Evolutionary conservation across 257 asterid species (phyloP), one percentile per base, ranked within the genome.

Genomic region (Avicennia marina): DNA sequence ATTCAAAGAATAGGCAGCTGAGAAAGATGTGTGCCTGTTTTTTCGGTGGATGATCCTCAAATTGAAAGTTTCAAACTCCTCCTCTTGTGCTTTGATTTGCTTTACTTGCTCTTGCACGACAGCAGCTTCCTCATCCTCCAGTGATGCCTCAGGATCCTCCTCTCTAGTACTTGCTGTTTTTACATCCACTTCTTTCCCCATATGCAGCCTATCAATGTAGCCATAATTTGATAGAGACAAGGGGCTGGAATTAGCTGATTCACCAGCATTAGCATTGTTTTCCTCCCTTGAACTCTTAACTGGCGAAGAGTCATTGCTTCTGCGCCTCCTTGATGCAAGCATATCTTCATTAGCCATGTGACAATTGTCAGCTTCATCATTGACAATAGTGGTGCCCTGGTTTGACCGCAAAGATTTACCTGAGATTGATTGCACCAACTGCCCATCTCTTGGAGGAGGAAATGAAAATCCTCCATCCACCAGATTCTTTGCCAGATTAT

Each of bases 1-100:
- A n/a, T n/a, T n/a, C n/a, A n/a, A n/a, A n/a, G n/a, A 57, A 61
- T 56, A 15, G 68, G 20, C 11, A 31, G 22, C 54, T 27, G 53
- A 38, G 54, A 34, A 63, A 56, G 56, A 2, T 53, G 43, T 75
- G 47, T 80, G 65, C 99, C 97, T 93, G 87, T 93, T 93, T 81
- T 93, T 93, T 75, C 99, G 52, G 76, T 93, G 99, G 69, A 93
- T 86, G 62, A 93, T 93, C 78, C 89, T 93, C 71, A 93, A 82
- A 52, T 84, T 77, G 46, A 93, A 93, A 57, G 99, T 89, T 72
- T 93, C 99, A 58, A 89, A 93, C 66, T 93, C 99, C 25, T 86
- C 97, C 83, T 93, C 99, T 68, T 93, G 99, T 34, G 96, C 90
- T 80, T 84, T 89, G 60, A 93, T 93, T 76, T 93, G 99, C 73